These are phyloP conservation scores for Puccinia coronata DNA, from an alignment of 1,284 basidiomycete genomes.

Conservation along the genomic window DNA sequence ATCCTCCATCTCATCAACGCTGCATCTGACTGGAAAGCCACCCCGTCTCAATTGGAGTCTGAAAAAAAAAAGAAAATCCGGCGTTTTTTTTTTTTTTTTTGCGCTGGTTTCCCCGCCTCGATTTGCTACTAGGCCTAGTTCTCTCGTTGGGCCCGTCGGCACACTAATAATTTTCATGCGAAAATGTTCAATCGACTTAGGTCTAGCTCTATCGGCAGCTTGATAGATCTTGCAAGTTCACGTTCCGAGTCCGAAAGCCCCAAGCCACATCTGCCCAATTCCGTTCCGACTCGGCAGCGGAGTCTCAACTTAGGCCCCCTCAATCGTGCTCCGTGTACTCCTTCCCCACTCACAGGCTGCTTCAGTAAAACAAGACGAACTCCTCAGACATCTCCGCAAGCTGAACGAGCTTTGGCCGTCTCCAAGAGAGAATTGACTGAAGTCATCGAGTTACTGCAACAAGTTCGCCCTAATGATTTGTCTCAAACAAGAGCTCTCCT, in stretches of 20 bases:
- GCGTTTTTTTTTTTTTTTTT: too few relatives aligned
- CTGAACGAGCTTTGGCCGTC: conserved; percentile 19
- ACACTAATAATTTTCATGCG: not conserved
- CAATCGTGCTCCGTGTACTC: conserved; percentile 10
- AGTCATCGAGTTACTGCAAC: conserved; percentile 41
- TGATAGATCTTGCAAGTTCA: conserved; percentile 41
- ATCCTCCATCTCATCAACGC: not conserved
- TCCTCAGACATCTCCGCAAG: conserved; percentile 29
- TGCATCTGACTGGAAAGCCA: not conserved
- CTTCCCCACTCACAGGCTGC: conserved; percentile 28
- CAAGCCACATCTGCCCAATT: not conserved
- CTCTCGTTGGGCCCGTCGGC: not conserved
- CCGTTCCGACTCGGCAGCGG: not conserved
- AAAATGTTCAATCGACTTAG: conserved; percentile 47
- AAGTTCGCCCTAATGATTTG: conserved; percentile 46
- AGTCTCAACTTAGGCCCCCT: conserved; percentile 17
- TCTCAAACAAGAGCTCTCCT: conserved; percentile 45
- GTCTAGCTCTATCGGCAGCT: conserved; percentile 33
- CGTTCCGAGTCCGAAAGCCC: conserved; percentile 32
- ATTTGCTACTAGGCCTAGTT: not conserved
- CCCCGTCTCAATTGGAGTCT: not conserved
- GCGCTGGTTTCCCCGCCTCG: not conserved
- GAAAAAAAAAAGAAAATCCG: too few relatives aligned
- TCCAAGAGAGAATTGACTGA: conserved; percentile 40
- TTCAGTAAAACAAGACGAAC: conserved; percentile 2